These are phyloP conservation scores for Auricularia heimuer DNA, from an alignment of 768 basidiomycete species.

Conservation along the genomic window DNA sequence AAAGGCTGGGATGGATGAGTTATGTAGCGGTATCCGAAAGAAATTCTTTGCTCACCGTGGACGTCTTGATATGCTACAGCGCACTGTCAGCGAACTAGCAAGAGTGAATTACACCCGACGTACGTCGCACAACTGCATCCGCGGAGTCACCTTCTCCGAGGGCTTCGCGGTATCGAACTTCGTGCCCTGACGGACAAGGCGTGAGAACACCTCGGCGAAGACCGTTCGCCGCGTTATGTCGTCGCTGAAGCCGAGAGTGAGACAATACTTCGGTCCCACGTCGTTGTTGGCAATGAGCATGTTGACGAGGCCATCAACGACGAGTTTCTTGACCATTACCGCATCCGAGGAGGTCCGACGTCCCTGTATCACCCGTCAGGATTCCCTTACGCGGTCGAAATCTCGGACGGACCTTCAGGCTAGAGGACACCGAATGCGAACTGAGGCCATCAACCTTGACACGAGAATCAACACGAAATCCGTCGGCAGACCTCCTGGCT, in stretches of 20 bases:
- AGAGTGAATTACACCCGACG: slow-evolving; percentile 11
- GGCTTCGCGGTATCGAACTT: slow-evolving; percentile 59
- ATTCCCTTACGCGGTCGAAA: not conserved
- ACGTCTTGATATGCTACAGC: not conserved
- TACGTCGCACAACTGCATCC: slow-evolving; percentile 52
- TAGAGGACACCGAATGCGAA: not conserved
- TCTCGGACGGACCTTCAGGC: not conserved
- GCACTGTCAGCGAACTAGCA: not conserved
- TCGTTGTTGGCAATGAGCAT: slow-evolving; percentile 79
- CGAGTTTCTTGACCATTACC: slow-evolving; percentile 53
- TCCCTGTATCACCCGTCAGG: not conserved
- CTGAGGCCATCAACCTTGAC: not conserved
- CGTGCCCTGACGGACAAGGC: slow-evolving; percentile 71
- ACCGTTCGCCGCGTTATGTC: slow-evolving; percentile 64
- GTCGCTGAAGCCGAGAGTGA: slow-evolving; percentile 64
- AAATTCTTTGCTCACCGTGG: not conserved
- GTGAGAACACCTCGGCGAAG: slow-evolving; percentile 76
- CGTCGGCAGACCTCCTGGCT: not conserved
- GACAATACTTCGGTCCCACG: slow-evolving; percentile 80
- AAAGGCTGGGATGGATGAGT: slow-evolving; percentile 34
- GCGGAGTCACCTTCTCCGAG: slow-evolving; percentile 34
- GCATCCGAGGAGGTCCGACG: not conserved
- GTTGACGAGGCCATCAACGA: slow-evolving; percentile 72
- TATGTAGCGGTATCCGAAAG: too few relatives aligned
- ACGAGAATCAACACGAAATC: not conserved